Evolutionary conservation across 768 basidiomycete genomes (phyloP), one percentile per base, ranked within the genome.

Genomic region (Lactarius hatsudake): DNA sequence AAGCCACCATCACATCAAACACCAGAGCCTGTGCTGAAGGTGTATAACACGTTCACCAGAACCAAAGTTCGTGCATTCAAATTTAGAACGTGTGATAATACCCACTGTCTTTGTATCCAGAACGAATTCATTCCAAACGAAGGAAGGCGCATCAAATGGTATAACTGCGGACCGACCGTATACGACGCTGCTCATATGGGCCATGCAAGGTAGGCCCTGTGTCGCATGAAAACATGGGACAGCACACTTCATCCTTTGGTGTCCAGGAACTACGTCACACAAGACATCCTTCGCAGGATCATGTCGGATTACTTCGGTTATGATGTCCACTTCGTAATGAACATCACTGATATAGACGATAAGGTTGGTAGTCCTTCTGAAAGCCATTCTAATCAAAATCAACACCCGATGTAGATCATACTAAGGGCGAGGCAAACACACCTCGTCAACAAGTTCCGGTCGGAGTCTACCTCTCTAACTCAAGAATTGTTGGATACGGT

Each of bases 141-240:
- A 68, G 89, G 88, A 0, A 83, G 85, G 1, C 85, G 85, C 71
- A 87, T 96, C n/a, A 95, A 96, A 73, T 98, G 96, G 96, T 98
- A 99, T 76, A 98, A 97, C 76, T 99, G 97, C 74, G 96, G 97
- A 12, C 96, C 97, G 20, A 99, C 97, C 0, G 97, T 99, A 10
- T 99, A 99, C 76, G 97, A 99, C 81, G 87, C 94, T 15, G 91
- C 94, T 51, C 97, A 99, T 77, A 94, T 99, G 93, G 97, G 97
- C 7, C 97, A 99, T 80, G 97, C 97, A 8, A 87, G 96, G 94
- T 96, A 75, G 26, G 48, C 48, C 30, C 28, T 28, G 18, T n/a
- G 42, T 53, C 5, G 3, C 26, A 32, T 23, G 43, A 26, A 36
- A 28, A 12, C n/a, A 34, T 34, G n/a, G 30, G 8, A 5, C 42